Percentiles rank a stretch among this genome's conserved stretches.
These are phyloP conservation scores for Cyberlindnera americana DNA, from an alignment of 805 yeast genomes.

Conservation along the genomic window DNA sequence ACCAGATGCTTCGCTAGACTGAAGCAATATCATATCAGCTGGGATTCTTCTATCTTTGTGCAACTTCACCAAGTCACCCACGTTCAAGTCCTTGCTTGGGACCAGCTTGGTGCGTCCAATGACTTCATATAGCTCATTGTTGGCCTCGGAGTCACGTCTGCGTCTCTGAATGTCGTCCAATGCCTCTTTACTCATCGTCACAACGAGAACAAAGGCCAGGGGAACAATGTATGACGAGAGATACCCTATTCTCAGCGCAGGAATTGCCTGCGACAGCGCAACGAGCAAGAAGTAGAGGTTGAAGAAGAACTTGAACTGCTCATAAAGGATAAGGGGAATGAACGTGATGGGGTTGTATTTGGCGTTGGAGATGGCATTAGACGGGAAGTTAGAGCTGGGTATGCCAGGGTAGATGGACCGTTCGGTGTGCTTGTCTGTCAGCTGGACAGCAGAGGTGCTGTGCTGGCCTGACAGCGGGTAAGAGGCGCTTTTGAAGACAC, in stretches of 20 bases:
- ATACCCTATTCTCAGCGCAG: slow-evolving; percentile 89
- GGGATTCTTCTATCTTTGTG: slow-evolving; percentile 87
- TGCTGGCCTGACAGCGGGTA: slow-evolving; percentile 11
- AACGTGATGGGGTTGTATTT: slow-evolving; percentile 87
- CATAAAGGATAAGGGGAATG: slow-evolving; percentile 83
- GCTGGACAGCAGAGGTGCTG: slow-evolving; percentile 18
- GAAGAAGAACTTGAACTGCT: slow-evolving; percentile 96
- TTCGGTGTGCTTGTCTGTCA: slow-evolving; percentile 32
- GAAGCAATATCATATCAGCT: slow-evolving; percentile 84
- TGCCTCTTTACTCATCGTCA: slow-evolving; percentile 95
- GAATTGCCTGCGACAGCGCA: slow-evolving; percentile 89
- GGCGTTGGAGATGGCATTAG: slow-evolving; percentile 90
- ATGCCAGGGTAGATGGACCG: slow-evolving; percentile 42
- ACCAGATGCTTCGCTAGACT: slow-evolving; percentile 76
- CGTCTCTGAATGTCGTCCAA: slow-evolving; percentile 90
- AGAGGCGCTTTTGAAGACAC: slow-evolving; percentile 8
- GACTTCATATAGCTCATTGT: slow-evolving; percentile 77
- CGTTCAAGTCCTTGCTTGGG: slow-evolving; percentile 62
- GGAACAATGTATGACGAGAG: slow-evolving; percentile 92
- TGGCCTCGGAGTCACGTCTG: slow-evolving; percentile 85
- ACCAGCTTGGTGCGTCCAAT: slow-evolving; percentile 42
- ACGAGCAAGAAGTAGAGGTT: slow-evolving; percentile 88
- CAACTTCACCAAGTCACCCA: slow-evolving; percentile 80
- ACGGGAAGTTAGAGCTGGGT: slow-evolving; percentile 40
- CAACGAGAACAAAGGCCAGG: slow-evolving; percentile 83